Conservation (phyloP, 345 rosid genomes). For the Anastatica hierochuntica region DNA sequence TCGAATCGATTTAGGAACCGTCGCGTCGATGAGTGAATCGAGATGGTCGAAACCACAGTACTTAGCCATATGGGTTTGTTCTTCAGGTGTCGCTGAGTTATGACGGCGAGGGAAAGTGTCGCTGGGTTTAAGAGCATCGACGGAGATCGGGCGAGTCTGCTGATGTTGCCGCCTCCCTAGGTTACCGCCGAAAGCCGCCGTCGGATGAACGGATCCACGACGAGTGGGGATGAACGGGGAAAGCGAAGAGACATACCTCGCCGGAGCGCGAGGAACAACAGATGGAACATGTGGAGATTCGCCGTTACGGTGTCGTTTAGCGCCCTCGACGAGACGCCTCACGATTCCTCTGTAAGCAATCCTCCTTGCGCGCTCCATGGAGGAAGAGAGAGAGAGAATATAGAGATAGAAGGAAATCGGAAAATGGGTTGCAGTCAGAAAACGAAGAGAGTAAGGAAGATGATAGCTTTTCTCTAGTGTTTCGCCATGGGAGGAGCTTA, state of each 20-base stretch:
- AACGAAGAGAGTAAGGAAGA: too few species aligned
- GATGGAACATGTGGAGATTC: conserved; percentile 31
- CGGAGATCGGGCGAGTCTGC: conserved; percentile 57
- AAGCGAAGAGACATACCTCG: conserved; percentile 71
- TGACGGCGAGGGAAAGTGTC: conserved; percentile 94
- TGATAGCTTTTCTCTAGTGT: neutral
- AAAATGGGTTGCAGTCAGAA: neutral
- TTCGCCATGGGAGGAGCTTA: conserved; percentile 25
- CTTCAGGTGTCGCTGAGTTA: conserved; percentile 87
- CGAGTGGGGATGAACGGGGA: conserved; percentile 37
- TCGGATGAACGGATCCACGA: conserved; percentile 29
- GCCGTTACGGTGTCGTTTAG: conserved; percentile 40
- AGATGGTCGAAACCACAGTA: conserved; percentile 61
- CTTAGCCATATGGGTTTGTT: conserved; percentile 66
- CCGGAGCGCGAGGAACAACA: conserved; percentile 38
- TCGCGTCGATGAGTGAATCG: conserved; percentile 66
- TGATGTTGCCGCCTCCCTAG: conserved; percentile 31
- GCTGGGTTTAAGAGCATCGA: conserved; percentile 55
- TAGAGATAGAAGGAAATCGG: too few species aligned
- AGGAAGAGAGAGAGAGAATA: too few species aligned
- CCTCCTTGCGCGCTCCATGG: conserved; percentile 91
- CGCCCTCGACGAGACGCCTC: conserved; percentile 46
- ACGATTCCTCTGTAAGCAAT: conserved; percentile 77
- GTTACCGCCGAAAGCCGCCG: too few species aligned
- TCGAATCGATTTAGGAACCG: conserved; percentile 96